phyloP scores from a whole-genome alignment of 2,329 filamentous ascomycete genomes.

The Sporothrix brasiliensis region DNA sequence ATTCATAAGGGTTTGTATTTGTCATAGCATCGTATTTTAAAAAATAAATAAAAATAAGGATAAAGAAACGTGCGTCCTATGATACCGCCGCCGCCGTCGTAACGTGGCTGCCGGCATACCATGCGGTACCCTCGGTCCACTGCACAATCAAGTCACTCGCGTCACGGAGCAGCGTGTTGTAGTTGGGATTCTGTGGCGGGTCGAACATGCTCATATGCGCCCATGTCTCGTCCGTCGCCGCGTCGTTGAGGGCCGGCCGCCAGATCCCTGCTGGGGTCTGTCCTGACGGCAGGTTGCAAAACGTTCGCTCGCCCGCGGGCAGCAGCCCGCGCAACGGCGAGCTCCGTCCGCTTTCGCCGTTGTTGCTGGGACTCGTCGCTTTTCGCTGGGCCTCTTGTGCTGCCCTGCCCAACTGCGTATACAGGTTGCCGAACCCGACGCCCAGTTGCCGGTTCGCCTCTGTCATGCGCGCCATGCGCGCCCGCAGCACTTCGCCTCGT shows the following conservation, averaged over 20 bases:
- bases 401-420: constrained; percentile 76
- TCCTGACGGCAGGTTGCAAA: constrained; percentile 74
- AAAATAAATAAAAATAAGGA: too few relatives aligned
- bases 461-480: constrained; percentile 70
- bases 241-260: constrained; percentile 75
- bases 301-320: constrained; percentile 75
- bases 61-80: too few relatives aligned
- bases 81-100: background rate
- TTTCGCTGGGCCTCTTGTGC: constrained; percentile 21
- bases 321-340: constrained; percentile 54
- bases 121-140: constrained; percentile 67
- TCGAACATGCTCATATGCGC: constrained; percentile 86
- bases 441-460: constrained; percentile 64
- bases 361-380: constrained; percentile 49
- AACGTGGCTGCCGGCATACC: constrained; percentile 61
- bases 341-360: constrained; percentile 49
- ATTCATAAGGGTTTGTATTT: background rate
- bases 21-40: background rate
- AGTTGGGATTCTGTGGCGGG: constrained; percentile 70
- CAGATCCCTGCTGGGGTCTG: constrained; percentile 56
- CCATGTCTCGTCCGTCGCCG: constrained; percentile 72
- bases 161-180: constrained; percentile 65
- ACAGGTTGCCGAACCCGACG: constrained; percentile 83
- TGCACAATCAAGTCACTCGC: constrained; percentile 66
- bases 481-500: constrained; percentile 77